Evolutionary conservation across 768 basidiomycete species (phyloP), one percentile per base, ranked within the genome.

Genomic region (Phlebiopsis gigantea): DNA sequence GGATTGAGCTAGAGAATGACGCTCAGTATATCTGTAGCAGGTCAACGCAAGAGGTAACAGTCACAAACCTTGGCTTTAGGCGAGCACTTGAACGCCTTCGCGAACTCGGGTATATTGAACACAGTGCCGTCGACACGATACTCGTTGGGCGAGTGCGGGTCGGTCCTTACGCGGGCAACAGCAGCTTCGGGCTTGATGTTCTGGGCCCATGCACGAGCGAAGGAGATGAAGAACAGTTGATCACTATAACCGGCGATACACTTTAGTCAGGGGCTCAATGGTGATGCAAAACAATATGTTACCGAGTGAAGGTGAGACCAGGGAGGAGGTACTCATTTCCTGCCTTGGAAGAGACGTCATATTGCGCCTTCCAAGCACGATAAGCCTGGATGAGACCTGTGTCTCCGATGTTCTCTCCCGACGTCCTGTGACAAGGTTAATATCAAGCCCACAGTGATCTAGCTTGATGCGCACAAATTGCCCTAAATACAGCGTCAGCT

Each of bases 191-290:
- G 81, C 60, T 87, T 91, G 71, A 87, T 88, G 63, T 83, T 84
- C 65, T 83, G 79, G 0, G 87, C 91, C 92, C 92, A 96, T n/a
- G 88, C 83, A 25, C 88, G 81, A 14, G 83, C 94, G 65, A 90
- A 95, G 1, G 91, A 82, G 55, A 98, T 83, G 77, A 97, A 98
- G 75, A 98, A 98, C 26, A 98, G 72, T 74, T 98, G 95, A 41
- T 97, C 95, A 57, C 88, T 90, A 65, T 25, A 24, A 24, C 14
- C 5, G 7, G 8, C 12, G n/a, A 29, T 24, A n/a, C n/a, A 39
- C 34, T 58, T 45, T 24, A 43, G 34, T 30, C 15, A 22, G 2
- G 3, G 22, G 14, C 14, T n/a, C 39, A 26, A 28, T 12, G 19
- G 25, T 2, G 42, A 5, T 25, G 21, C 12, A 17, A 29, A 19